phyloP scores from a whole-genome alignment of 805 yeast genomes.

The Metschnikowia reukaufii region DNA sequence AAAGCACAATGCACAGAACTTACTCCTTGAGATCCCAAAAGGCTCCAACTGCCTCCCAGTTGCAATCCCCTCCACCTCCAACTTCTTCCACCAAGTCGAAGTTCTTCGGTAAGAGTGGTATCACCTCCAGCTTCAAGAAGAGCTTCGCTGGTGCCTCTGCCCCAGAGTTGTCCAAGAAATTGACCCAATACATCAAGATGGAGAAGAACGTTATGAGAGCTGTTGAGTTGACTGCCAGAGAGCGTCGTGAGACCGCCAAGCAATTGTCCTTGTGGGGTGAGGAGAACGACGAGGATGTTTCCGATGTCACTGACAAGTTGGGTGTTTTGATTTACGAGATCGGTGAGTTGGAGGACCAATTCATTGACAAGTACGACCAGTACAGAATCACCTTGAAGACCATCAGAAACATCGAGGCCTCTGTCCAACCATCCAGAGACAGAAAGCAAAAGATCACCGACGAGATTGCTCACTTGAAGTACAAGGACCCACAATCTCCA shows the following conservation, averaged over 20 bases:
- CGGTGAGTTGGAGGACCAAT: constrained; percentile 97
- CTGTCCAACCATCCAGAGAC: constrained; percentile 98
- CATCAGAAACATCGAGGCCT: constrained; percentile 93
- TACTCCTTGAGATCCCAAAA: constrained; percentile 75
- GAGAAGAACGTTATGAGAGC: constrained; percentile 96
- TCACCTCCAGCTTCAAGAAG: constrained; percentile 71
- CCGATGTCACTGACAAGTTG: constrained; percentile 95
- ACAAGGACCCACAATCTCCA: constrained; percentile 97
- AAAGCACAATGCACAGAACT: constrained; percentile 71
- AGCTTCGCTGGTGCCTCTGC: constrained; percentile 89
- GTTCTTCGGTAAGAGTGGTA: constrained; percentile 74
- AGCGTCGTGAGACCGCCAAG: constrained; percentile 94
- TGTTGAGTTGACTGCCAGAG: constrained; percentile 87
- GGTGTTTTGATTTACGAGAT: constrained; percentile 94
- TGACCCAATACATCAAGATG: constrained; percentile 89
- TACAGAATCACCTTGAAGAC: constrained; percentile 94
- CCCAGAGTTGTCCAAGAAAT: constrained; percentile 90
- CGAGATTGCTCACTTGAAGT: constrained; percentile 95
- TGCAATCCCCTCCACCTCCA: constrained; percentile 80
- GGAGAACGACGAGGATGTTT: constrained; percentile 94
- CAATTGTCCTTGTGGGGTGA: constrained; percentile 98
- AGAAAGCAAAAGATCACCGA: constrained; percentile 97
- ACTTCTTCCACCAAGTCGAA: constrained; percentile 68
- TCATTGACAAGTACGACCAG: constrained; percentile 97
- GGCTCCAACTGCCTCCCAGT: constrained; percentile 81